Base-by-base conservation (phyloP, 2,329 filamentous ascomycete genomes). In the Colletotrichum somersetense region DNA sequence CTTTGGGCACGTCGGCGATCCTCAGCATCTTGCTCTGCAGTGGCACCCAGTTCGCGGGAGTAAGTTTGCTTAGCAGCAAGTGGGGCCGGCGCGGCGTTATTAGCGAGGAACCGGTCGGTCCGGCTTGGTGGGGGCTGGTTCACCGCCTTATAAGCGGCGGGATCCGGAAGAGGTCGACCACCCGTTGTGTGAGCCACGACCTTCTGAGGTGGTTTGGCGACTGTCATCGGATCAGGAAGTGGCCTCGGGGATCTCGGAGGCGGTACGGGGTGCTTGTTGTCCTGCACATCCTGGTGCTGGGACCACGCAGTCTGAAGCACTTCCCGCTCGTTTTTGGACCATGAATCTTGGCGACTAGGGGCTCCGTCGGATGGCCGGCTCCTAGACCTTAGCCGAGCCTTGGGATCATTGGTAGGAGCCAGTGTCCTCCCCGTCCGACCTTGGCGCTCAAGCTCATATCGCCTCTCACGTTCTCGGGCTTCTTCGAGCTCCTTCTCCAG, bases 401-500 rank as follows among this genome's bases (percentile, higher is more conserved):
- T 82, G 53, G 78, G 75, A 35, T 75, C 75, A 23, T 77, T 76
- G 26, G 74, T 71, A 20, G 64, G 53, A 18, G 55, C 53, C 5
- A 64, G 33, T 16, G 69, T 30, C 26, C 69, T 63, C 23, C 57
- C 67, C 79, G 86, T 71, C 79, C 88, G 84, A 81, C 84, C 83
- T 79, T 89, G 80, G 71, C 90, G 82, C 77, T 88, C 85, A 73
- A 85, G 82, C 83, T 92, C 84, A 80, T 91, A 87, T 83, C 92
- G 86, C 80, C 88, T 81, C 79, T 92, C 86, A 81, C 92, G 80
- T 83, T 91, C 79, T 77, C 91, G 85, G 75, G 90, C 85, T 78
- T 88, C 75, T 84, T 92, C 86, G 26, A 90, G 80, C 86, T 93
- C 85, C 83, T 89, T 86, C 82, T 98, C 96, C 6, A 98, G 86